phyloP scores from a whole-genome alignment of 805 yeast genomes.

The Metschnikowia borealis region DNA sequence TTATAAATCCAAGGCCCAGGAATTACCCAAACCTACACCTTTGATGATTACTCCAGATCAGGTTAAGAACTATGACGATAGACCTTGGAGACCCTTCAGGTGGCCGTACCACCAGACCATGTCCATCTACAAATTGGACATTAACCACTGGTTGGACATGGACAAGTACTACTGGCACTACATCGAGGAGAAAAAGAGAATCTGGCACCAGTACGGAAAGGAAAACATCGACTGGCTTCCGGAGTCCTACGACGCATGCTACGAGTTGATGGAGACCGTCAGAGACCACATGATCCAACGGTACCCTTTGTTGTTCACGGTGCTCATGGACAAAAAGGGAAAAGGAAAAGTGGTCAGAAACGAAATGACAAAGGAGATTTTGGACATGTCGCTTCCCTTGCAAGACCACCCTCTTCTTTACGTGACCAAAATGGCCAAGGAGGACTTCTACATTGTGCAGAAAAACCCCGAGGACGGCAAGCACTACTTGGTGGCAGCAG shows the following conservation, averaged over 20 bases:
- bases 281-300: conserved; percentile 55
- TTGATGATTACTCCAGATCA: conserved; percentile 63
- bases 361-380: conserved; percentile 56
- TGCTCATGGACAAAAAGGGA: conserved; percentile 31
- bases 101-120: conserved; percentile 81
- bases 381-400: conserved; percentile 58
- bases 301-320: conserved; percentile 59
- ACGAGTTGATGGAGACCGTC: conserved; percentile 62
- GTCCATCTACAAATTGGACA: conserved; percentile 67
- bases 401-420: conserved; percentile 61
- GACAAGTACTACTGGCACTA: conserved; percentile 70
- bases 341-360: conserved; percentile 55
- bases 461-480: conserved; percentile 46
- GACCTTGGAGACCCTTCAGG: conserved; percentile 80
- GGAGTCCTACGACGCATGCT: conserved; percentile 56
- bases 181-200: conserved; percentile 57
- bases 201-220: conserved; percentile 54
- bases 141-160: conserved; percentile 78
- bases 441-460: conserved; percentile 64
- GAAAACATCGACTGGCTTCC: conserved; percentile 65
- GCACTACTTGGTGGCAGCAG: conserved; percentile 68
- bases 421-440: conserved; percentile 68
- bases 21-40: conserved; percentile 50
- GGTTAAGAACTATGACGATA: conserved; percentile 60
- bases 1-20: conserved; percentile 1